Evolutionary conservation across 192 early-diverging fungal genomes (phyloP).

Genomic region (Umbelopsis isabellina): DNA sequence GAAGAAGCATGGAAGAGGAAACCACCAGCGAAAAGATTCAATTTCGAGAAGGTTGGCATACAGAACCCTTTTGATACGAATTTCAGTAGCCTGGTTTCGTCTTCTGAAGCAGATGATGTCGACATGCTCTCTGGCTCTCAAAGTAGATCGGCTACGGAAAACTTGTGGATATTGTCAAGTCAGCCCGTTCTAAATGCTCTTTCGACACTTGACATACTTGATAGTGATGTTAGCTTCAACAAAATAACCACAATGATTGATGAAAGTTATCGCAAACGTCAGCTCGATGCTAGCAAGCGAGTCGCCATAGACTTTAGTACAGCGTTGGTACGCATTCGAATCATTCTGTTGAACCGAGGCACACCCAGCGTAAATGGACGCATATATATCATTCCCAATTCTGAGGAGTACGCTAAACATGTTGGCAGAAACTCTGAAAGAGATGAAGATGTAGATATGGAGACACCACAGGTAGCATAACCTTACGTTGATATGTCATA

Average conservation of each 20-base stretch:
- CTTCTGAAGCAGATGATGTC: conserved; percentile 30
- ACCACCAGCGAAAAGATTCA: conserved; percentile 81
- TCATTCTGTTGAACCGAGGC: background rate
- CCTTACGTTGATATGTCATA: background rate
- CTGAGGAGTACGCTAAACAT: conserved; percentile 16
- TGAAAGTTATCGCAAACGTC: background rate
- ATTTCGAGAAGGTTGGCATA: conserved; percentile 74
- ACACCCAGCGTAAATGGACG: background rate
- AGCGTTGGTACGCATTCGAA: background rate
- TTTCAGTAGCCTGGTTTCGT: conserved; percentile 49
- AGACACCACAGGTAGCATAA: background rate
- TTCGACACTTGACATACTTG: background rate
- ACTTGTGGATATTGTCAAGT: background rate
- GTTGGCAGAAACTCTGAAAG: conserved; percentile 29
- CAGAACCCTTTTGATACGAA: conserved; percentile 71
- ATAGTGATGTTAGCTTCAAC: background rate
- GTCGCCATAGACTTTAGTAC: background rate
- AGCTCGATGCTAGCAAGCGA: background rate
- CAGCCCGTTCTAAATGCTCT: background rate
- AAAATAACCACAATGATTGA: background rate
- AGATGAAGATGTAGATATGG: conserved; percentile 30
- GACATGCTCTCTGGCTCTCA: background rate
- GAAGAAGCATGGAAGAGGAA: conserved; percentile 61
- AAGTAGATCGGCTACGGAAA: background rate
- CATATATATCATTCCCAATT: conserved; percentile 16